Conservation (phyloP, 352 stramenopile species). For the Phytophthora kernoviae region DNA sequence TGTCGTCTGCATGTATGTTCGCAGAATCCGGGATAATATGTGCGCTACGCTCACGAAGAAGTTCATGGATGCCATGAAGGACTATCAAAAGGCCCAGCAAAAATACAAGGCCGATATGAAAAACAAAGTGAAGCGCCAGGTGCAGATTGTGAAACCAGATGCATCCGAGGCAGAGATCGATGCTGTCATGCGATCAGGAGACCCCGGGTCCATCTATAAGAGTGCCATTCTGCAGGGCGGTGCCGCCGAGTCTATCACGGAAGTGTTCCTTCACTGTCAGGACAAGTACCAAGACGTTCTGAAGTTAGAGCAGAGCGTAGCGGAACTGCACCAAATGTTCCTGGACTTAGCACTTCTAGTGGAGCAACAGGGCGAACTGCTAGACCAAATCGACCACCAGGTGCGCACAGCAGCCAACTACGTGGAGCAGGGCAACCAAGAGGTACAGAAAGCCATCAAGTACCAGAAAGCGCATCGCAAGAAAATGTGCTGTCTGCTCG, state of each 20-base stretch:
- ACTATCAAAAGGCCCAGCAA: conserved; percentile 97
- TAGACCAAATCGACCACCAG: conserved; percentile 99
- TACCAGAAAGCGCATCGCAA: conserved; percentile 96
- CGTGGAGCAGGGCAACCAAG: conserved; percentile 96
- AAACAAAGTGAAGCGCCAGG: conserved; percentile 97
- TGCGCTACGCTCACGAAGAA: conserved; percentile 97
- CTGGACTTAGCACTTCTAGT: conserved; percentile 98
- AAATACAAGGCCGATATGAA: conserved; percentile 99
- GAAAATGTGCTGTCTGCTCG: conserved; percentile 94
- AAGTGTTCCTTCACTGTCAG: conserved; percentile 95
- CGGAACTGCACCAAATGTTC: conserved; percentile 99
- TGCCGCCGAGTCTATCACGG: conserved; percentile 79
- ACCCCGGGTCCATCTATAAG: conserved; percentile 87
- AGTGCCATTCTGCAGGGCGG: conserved; percentile 80
- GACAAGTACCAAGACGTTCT: conserved; percentile 99
- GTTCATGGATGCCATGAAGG: conserved; percentile 99
- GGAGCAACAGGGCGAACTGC: conserved; percentile 97
- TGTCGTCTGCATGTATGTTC: conserved; percentile 2
- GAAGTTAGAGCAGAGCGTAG: conserved; percentile 95
- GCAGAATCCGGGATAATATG: conserved; percentile 96
- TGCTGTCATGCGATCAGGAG: conserved; percentile 91
- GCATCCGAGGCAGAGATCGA: conserved; percentile 98
- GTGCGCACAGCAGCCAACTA: conserved; percentile 94
- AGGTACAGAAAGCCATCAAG: conserved; percentile 95
- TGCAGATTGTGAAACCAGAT: conserved; percentile 98